Percentiles rank a stretch among this genome's conserved stretches.
These are phyloP conservation scores for Leishmania amazonensis DNA, from an alignment of 208 protist genomes.

Conservation along the genomic window DNA sequence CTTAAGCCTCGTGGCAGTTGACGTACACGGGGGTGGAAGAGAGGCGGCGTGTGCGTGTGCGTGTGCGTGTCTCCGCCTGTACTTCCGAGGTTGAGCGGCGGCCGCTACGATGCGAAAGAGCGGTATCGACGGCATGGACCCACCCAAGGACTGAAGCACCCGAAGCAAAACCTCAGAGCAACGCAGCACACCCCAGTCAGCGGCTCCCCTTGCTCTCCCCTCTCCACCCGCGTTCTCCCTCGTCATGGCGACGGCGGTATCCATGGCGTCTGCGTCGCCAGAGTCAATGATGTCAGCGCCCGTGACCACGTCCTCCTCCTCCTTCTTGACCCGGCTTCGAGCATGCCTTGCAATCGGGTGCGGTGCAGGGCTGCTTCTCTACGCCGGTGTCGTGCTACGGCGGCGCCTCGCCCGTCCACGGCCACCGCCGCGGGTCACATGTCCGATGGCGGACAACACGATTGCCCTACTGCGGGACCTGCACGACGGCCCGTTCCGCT, in stretches of 20 bases:
- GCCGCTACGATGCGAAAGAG: neutral
- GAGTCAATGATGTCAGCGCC: neutral
- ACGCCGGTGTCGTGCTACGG: slow-evolving; percentile 18
- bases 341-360: slow-evolving; percentile 8
- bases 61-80: neutral
- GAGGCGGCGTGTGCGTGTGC: neutral
- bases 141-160: neutral
- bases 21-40: neutral
- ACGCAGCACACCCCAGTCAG: neutral
- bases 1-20: neutral
- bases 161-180: too few species aligned
- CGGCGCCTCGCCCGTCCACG: slow-evolving; percentile 7
- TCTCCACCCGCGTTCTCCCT: neutral
- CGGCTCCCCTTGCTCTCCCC: neutral
- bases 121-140: neutral
- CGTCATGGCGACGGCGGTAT: neutral
- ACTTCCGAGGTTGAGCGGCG: neutral
- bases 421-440: slow-evolving; percentile 13
- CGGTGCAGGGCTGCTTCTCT: slow-evolving; percentile 16
- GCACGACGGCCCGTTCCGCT: slow-evolving; percentile 54
- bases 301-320: neutral
- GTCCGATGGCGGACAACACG: slow-evolving; percentile 38
- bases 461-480: slow-evolving; percentile 37
- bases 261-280: neutral
- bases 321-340: neutral